Evolutionary conservation across 2,329 filamentous ascomycete species (phyloP).

Genomic region (Hypocrella siamensis): DNA sequence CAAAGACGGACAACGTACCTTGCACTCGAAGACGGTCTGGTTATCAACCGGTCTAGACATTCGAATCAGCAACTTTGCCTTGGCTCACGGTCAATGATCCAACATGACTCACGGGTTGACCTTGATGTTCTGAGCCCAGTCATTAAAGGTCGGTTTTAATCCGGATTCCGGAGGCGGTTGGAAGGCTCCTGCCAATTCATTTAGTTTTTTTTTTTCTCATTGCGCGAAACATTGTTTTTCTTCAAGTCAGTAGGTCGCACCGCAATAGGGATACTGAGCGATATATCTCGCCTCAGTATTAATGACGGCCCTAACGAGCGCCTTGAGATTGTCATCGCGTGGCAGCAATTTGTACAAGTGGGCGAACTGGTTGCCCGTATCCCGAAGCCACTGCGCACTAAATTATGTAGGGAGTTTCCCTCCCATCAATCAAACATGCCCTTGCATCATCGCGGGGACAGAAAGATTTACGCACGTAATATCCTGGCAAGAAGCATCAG

Average conservation of each 20-base stretch:
- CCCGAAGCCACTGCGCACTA: constrained; percentile 52
- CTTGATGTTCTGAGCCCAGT: constrained; percentile 8
- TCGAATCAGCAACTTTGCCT: too few relatives aligned
- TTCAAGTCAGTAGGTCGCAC: constrained; percentile 2
- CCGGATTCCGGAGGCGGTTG: constrained; percentile 68
- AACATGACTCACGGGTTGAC: constrained; percentile 11
- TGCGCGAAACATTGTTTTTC: too few relatives aligned
- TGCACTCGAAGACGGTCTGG: constrained; percentile 13
- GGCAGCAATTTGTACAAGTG: constrained; percentile 47
- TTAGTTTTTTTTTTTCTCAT: too few relatives aligned
- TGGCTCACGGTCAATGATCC: too few relatives aligned
- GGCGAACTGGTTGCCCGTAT: constrained; percentile 63
- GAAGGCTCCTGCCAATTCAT: constrained; percentile 73
- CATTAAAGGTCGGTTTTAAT: constrained; percentile 10
- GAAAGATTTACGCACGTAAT: constrained; percentile 8
- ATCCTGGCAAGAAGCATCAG: too few relatives aligned
- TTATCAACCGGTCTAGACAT: constrained; percentile 9
- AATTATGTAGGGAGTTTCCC: too few relatives aligned
- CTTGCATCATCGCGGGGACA: background rate
- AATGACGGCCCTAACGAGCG: constrained; percentile 54
- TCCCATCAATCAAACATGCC: background rate
- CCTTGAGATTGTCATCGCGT: constrained; percentile 43
- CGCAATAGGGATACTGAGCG: constrained; percentile 58
- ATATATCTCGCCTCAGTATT: constrained; percentile 58
- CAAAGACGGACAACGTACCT: too few relatives aligned